Evolutionary conservation across 2,329 filamentous ascomycete genomes (phyloP).

Genomic region (Fonsecaea multimorphosa): DNA sequence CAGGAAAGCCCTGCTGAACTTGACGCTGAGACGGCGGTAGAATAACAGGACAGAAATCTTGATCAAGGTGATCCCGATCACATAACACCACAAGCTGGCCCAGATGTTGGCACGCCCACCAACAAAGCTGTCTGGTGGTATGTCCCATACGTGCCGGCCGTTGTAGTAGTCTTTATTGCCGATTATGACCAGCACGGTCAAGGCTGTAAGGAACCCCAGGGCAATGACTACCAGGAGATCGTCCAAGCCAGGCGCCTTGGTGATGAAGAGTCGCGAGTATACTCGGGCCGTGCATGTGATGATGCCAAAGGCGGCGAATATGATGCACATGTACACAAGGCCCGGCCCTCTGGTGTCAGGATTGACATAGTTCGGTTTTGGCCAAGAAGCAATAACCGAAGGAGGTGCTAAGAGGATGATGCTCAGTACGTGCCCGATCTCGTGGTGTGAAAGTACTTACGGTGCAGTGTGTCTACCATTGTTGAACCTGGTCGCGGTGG

Average conservation of each 20-base stretch:
- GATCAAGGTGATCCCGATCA: conserved; percentile 26
- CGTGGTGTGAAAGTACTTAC: conserved; percentile 17
- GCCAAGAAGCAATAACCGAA: conserved; percentile 40
- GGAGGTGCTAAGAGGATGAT: conserved; percentile 16
- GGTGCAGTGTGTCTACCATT: conserved; percentile 37
- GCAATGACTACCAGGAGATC: conserved; percentile 34
- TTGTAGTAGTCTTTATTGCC: conserved; percentile 34
- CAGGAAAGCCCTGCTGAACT: conserved; percentile 34
- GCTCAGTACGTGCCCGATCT: conserved; percentile 2
- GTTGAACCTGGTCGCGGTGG: conserved; percentile 1
- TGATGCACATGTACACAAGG: conserved; percentile 39
- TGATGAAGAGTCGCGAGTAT: conserved; percentile 42
- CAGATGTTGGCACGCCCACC: conserved; percentile 35
- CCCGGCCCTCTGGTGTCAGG: conserved; percentile 41
- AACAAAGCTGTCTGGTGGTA: conserved; percentile 28
- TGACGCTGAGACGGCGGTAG: conserved; percentile 39
- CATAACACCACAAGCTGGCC: conserved; percentile 34
- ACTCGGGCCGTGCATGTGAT: conserved; percentile 39
- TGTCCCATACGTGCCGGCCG: conserved; percentile 39
- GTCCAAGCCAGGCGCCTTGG: conserved; percentile 36
- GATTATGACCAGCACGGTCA: conserved; percentile 35
- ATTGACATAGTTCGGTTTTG: conserved; percentile 44
- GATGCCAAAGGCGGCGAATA: conserved; percentile 39
- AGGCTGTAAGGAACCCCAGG: conserved; percentile 26
- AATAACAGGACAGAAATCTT: conserved; percentile 40